Percentiles rank a stretch among this genome's conserved stretches.
Conservation (phyloP, 192 early-diverging fungal genomes). For the Entomortierella lignicola region DNA sequence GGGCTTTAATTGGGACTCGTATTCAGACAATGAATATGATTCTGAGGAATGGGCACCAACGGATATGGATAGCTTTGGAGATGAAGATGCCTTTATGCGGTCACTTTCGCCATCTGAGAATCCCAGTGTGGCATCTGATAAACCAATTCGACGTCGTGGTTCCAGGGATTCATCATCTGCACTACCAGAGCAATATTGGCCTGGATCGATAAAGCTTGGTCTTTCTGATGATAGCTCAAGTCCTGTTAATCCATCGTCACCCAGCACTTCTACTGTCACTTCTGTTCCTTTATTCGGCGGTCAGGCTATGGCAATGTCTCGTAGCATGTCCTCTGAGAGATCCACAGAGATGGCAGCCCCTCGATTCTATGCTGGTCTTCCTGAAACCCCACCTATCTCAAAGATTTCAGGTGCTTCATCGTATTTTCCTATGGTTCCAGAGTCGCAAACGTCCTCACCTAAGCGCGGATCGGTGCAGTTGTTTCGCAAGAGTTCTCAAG, state of each 20-base stretch:
- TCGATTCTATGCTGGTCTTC: background rate
- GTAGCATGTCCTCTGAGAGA: conserved; percentile 24
- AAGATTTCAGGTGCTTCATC: background rate
- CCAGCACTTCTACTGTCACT: background rate
- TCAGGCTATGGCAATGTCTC: conserved; percentile 10
- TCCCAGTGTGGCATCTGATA: conserved; percentile 5
- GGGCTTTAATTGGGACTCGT: conserved; percentile 42
- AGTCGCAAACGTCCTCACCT: background rate
- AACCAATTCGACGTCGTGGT: conserved; percentile 29
- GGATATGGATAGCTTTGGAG: conserved; percentile 17
- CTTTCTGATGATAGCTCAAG: conserved; percentile 30
- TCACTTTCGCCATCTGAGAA: conserved; percentile 31
- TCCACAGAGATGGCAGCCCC: conserved; percentile 4
- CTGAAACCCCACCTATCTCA: background rate
- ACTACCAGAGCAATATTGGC: conserved; percentile 39
- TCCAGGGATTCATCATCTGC: conserved; percentile 22
- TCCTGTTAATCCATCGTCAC: conserved; percentile 13
- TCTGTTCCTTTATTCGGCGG: background rate
- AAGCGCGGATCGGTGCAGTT: conserved; percentile 23
- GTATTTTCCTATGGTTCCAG: background rate
- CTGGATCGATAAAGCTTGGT: conserved; percentile 27
- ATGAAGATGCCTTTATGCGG: conserved; percentile 5
- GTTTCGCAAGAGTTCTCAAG: conserved; percentile 14
- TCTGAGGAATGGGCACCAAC: conserved; percentile 26
- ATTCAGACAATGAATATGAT: conserved; percentile 36